Evolutionary conservation across 345 rosid genomes (phyloP).

Genomic region (Melaleuca alternifolia): DNA sequence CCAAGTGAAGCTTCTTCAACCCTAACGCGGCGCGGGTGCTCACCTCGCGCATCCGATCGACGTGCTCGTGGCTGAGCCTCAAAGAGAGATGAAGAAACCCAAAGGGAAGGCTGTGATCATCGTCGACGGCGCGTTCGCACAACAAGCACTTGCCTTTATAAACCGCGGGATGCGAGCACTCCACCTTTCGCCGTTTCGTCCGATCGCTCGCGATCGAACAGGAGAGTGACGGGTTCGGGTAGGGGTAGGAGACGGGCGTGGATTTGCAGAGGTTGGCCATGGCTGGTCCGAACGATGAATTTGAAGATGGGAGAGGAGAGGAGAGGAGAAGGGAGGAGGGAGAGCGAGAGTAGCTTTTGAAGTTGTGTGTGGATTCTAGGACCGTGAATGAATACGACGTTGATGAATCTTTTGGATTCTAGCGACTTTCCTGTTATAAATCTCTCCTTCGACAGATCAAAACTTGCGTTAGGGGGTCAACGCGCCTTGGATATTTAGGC

Average conservation of each 20-base stretch:
- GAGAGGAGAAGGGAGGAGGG: not conserved
- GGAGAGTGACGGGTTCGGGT: not conserved
- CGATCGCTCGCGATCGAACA: not conserved
- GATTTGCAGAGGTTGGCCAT: not conserved
- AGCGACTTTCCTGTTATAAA: too few species aligned
- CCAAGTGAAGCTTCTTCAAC: not conserved
- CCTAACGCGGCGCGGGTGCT: not conserved
- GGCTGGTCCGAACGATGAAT: not conserved
- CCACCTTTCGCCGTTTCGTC: not conserved
- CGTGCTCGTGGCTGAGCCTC: not conserved
- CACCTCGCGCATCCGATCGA: not conserved
- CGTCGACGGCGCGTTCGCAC: not conserved
- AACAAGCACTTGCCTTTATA: not conserved
- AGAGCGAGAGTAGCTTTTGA: not conserved
- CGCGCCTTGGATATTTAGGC: too few species aligned
- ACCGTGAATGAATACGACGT: not conserved
- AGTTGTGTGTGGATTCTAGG: not conserved
- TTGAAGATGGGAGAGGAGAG: not conserved
- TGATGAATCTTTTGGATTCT: too few species aligned
- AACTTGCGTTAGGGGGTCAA: too few species aligned
- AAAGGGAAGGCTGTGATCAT: not conserved
- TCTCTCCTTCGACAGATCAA: too few species aligned
- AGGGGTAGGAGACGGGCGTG: not conserved
- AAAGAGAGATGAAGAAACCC: not conserved
- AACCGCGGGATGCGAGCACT: not conserved